Evolutionary conservation across 305 asterid genomes (phyloP).

Genomic region (Fraxinus paxiana): DNA sequence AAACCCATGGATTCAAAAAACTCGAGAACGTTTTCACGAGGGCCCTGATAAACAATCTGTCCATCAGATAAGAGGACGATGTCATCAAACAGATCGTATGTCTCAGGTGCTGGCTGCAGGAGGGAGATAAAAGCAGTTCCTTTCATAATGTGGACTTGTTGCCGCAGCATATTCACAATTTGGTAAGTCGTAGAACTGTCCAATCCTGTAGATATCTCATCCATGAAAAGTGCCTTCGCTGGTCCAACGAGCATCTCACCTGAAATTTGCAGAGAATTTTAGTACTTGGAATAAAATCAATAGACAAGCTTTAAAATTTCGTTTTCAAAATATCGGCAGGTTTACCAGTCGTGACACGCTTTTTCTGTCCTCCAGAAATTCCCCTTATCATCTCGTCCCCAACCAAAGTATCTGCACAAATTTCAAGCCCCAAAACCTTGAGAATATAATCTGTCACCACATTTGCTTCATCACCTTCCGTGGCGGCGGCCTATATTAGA

Average conservation of each 20-base stretch:
- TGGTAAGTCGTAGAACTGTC: conserved; percentile 87
- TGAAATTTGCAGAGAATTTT: conserved; percentile 11
- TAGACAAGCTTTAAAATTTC: background rate
- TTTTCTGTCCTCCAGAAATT: conserved; percentile 83
- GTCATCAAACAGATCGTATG: conserved; percentile 74
- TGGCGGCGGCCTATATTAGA: conserved; percentile 59
- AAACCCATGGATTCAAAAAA: conserved; percentile 76
- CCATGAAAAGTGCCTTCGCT: conserved; percentile 72
- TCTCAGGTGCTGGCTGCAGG: conserved; percentile 91
- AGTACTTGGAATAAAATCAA: background rate
- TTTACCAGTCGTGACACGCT: conserved; percentile 75
- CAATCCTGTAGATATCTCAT: conserved; percentile 87
- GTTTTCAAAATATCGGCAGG: background rate
- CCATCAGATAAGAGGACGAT: conserved; percentile 73
- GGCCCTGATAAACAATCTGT: conserved; percentile 70
- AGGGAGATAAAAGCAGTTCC: conserved; percentile 79
- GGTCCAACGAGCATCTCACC: conserved; percentile 95
- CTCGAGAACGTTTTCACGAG: conserved; percentile 59
- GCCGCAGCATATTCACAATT: conserved; percentile 59
- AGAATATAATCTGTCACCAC: conserved; percentile 58
- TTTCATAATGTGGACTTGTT: conserved; percentile 56
- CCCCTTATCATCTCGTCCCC: conserved; percentile 79
- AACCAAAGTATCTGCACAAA: conserved; percentile 74
- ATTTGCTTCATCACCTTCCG: conserved; percentile 63
- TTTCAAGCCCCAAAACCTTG: conserved; percentile 70